Evolutionary conservation across 1,139 yeast genomes (phyloP), one percentile per base, ranked within the genome.

Genomic region (Lodderomyces elongisporus): DNA sequence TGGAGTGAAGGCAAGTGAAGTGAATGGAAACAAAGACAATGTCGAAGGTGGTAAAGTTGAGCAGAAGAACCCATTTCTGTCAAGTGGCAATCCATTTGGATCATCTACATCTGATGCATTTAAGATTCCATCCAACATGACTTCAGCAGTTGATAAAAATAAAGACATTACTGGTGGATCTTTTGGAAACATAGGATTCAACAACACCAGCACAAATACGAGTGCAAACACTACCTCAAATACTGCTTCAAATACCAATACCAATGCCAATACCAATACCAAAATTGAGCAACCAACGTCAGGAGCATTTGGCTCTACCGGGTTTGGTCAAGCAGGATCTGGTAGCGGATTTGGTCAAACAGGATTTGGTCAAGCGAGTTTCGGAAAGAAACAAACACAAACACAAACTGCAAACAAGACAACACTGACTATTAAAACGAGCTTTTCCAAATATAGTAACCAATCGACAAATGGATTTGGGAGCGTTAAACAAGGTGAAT

Each of bases 271-370:
- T 7, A 6, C 28, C n/a, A n/a, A n/a, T n/a, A n/a, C n/a, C n/a
- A n/a, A n/a, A n/a, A n/a, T n/a, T n/a, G 10, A 25, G 13, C 30
- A 18, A 18, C 7, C 7, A 18, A 18, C 22, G 22, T 18, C 22
- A 14, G 23, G 29, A 14, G 27, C 37, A 12, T 36, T 41, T 32
- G 41, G 45, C 8, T 17, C 36, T 17, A 31, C 48, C n/a, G 42
- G 47, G n/a, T 45, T 49, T 35, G 58, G 56, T 9, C 21, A n/a
- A 24, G 26, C 26, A 24, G 10, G 14, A 24, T 49, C 5, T 21
- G 29, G 54, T 5, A 36, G 46, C 1, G 44, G 43, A 12, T 45
- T 43, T 39, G 46, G 44, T 10, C 31, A 32, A 14, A 21, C 33
- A 10, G 39, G 40, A 12, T 35, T 41, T 31, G 40, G 39, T 6